Percentiles rank a stretch among this genome's conserved stretches.
phyloP scores from a whole-genome alignment of 2,329 filamentous ascomycete species.

The Sporothrix mexicana region DNA sequence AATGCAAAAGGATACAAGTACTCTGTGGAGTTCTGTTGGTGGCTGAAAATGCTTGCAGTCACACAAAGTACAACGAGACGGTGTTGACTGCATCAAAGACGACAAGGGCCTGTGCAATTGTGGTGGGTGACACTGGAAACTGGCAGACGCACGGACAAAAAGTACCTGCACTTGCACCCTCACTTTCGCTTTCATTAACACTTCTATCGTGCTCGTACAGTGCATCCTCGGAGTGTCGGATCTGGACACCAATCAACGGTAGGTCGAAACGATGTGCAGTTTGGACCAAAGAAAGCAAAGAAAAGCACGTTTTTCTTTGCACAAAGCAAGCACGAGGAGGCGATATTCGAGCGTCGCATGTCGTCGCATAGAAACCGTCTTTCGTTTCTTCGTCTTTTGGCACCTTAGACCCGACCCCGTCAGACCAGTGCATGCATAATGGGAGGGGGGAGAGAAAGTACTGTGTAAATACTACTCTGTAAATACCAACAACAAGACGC shows the following conservation, averaged over 20 bases:
- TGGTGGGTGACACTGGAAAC: slow-evolving; percentile 15
- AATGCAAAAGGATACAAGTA: too few relatives aligned
- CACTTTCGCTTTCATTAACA: background rate
- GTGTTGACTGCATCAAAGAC: background rate
- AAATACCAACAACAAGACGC: too few relatives aligned
- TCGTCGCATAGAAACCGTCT: background rate
- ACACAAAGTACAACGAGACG: background rate
- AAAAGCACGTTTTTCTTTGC: too few relatives aligned
- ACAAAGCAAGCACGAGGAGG: background rate
- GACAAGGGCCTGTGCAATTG: background rate
- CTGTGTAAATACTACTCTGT: too few relatives aligned
- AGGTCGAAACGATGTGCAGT: background rate
- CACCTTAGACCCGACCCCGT: background rate
- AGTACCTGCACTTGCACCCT: background rate
- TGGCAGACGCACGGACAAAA: slow-evolving; percentile 1
- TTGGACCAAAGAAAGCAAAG: too few relatives aligned
- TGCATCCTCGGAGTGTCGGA: background rate
- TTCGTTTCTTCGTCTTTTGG: background rate
- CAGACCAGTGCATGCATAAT: slow-evolving; percentile 3
- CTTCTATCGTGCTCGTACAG: background rate
- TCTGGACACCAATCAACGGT: background rate
- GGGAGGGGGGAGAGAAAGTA: background rate
- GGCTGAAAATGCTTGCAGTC: background rate
- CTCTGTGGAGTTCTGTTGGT: background rate
- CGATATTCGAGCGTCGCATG: background rate